Percentiles rank a stretch among this genome's conserved stretches.
Evolutionary conservation across 345 rosid species (phyloP).

Genomic region (Mangifera indica): DNA sequence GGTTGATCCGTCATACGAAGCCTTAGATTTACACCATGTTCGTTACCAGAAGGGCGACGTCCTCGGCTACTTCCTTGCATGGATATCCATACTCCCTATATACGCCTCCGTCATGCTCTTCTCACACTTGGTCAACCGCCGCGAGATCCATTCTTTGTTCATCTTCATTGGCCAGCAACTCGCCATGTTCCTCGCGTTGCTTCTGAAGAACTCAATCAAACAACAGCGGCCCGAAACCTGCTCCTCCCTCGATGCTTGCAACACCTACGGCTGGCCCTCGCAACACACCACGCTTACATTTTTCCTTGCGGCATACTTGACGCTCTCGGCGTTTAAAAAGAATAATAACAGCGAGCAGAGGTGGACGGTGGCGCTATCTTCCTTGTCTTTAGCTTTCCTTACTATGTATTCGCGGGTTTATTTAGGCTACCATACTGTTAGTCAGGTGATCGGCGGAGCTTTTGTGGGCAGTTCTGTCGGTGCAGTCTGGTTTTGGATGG

Average conservation of each 20-base stretch:
- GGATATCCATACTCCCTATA: background rate
- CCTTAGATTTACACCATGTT: background rate
- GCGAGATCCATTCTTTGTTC: background rate
- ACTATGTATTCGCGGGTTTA: background rate
- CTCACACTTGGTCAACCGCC: background rate
- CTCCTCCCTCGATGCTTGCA: background rate
- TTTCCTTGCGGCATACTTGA: background rate
- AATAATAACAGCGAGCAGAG: background rate
- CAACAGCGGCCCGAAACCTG: background rate
- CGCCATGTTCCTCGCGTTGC: background rate
- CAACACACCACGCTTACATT: background rate
- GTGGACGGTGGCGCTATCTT: background rate
- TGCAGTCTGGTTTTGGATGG: constrained; percentile 1
- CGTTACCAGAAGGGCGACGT: background rate
- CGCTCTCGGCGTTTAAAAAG: background rate
- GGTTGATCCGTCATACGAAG: background rate
- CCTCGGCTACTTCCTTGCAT: background rate
- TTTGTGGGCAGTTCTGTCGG: background rate
- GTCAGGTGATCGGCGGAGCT: background rate
- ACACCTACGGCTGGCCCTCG: constrained; percentile 4
- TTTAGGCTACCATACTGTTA: background rate
- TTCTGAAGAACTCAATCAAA: background rate
- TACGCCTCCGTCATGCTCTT: background rate
- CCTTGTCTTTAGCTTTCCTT: background rate
- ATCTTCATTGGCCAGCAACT: background rate